Percentiles rank a stretch among this genome's conserved stretches.
Evolutionary conservation across 1,139 yeast species (phyloP).

Genomic region (Komagataea norvegica): DNA sequence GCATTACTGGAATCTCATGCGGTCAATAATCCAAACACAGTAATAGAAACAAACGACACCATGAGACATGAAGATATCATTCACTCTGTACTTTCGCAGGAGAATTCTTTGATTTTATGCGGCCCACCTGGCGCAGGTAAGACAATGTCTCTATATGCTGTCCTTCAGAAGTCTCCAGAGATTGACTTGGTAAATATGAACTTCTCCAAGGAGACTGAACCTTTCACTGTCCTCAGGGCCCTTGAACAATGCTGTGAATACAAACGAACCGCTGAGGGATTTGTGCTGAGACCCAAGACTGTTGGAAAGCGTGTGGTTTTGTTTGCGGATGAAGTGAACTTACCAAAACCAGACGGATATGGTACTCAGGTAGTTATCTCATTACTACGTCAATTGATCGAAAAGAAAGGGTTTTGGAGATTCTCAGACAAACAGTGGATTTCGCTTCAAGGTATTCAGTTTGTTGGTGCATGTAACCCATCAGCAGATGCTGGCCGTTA

Average conservation of each 20-base stretch:
- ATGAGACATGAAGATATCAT: slow-evolving; percentile 60
- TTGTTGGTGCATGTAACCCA: slow-evolving; percentile 95
- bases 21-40: slow-evolving; percentile 55
- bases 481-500: slow-evolving; percentile 77
- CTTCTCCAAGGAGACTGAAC: slow-evolving; percentile 79
- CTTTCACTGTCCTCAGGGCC: slow-evolving; percentile 55
- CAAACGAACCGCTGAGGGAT: slow-evolving; percentile 47
- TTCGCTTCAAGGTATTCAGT: slow-evolving; percentile 56
- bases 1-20: slow-evolving; percentile 59
- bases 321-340: slow-evolving; percentile 89
- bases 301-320: slow-evolving; percentile 73
- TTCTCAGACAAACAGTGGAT: slow-evolving; percentile 62
- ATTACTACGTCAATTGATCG: slow-evolving; percentile 70
- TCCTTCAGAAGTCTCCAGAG: slow-evolving; percentile 53
- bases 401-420: slow-evolving; percentile 76
- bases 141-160: slow-evolving; percentile 81
- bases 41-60: slow-evolving; percentile 81
- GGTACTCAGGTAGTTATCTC: slow-evolving; percentile 77
- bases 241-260: slow-evolving; percentile 73
- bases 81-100: slow-evolving; percentile 52
- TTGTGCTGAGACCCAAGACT: slow-evolving; percentile 52
- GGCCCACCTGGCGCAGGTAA: slow-evolving; percentile 99
- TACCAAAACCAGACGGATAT: slow-evolving; percentile 69
- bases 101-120: slow-evolving; percentile 65
- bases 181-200: slow-evolving; percentile 67